Evolutionary conservation across 441 rosid genomes (phyloP).

Genomic region (Dalechampia spathulata): DNA sequence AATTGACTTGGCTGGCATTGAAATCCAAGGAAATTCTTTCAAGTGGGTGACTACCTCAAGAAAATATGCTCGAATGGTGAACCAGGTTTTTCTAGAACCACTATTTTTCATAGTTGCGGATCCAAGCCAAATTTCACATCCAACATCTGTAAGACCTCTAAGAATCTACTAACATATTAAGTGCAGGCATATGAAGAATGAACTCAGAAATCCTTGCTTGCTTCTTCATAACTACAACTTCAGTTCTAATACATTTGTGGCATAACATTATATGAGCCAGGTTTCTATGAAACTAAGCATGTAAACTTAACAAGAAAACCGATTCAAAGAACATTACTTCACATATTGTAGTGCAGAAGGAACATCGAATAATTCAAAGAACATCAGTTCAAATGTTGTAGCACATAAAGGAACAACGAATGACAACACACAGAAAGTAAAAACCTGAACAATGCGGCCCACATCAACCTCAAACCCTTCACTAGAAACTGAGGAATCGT

Average conservation of each 20-base stretch:
- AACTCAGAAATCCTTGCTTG: neutral
- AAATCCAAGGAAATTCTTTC: neutral
- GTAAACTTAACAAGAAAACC: neutral
- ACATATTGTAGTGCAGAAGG: too few species aligned
- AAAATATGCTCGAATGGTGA: neutral
- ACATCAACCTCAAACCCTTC: conserved; percentile 92
- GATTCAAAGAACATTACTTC: too few species aligned
- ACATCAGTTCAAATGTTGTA: neutral
- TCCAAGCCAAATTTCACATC: neutral
- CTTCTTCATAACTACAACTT: conserved; percentile 1
- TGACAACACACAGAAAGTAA: conserved; percentile 7
- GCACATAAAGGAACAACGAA: neutral
- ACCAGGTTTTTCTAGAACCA: neutral
- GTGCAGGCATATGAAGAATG: neutral
- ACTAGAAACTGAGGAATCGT: conserved; percentile 85
- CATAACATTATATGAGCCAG: neutral
- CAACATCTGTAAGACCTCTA: neutral
- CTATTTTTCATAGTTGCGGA: too few species aligned
- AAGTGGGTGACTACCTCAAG: neutral
- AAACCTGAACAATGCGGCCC: conserved; percentile 82
- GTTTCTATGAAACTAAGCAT: neutral
- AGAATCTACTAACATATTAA: neutral
- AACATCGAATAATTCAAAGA: neutral
- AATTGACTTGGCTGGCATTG: neutral
- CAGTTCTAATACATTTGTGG: neutral